These are phyloP conservation scores for Trypanosoma congolense DNA, from an alignment of 208 protist species.

Conservation along the genomic window DNA sequence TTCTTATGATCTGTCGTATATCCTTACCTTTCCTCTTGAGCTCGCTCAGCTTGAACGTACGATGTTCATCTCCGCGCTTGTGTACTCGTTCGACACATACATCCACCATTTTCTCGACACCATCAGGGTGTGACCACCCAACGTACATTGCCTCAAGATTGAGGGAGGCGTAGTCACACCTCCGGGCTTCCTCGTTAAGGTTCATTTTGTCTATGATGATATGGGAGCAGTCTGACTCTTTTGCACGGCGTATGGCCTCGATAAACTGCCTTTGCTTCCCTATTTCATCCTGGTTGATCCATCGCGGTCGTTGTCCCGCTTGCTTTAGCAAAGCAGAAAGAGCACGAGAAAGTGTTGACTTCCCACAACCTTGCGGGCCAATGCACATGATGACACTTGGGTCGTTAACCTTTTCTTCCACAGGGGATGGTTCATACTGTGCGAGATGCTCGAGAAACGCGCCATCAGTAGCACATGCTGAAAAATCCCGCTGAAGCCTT, in stretches of 20 bases:
- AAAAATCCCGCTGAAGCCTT: constrained; percentile 43
- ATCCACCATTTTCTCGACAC: constrained; percentile 35
- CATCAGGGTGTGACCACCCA: constrained; percentile 43
- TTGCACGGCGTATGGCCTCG: constrained; percentile 33
- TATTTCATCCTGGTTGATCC: constrained; percentile 85
- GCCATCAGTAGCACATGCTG: constrained; percentile 7
- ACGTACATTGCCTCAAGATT: constrained; percentile 30
- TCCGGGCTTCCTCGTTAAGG: constrained; percentile 42
- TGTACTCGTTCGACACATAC: constrained; percentile 57
- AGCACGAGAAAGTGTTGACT: constrained; percentile 69
- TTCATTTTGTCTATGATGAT: constrained; percentile 86
- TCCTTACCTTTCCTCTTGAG: constrained; percentile 5
- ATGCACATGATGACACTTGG: constrained; percentile 57
- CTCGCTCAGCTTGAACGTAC: constrained; percentile 29
- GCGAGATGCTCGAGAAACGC: constrained; percentile 1
- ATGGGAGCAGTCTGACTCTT: constrained; percentile 46
- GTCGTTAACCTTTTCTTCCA: background rate
- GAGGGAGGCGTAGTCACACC: constrained; percentile 35
- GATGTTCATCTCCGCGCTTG: constrained; percentile 50
- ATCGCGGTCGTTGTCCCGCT: constrained; percentile 41
- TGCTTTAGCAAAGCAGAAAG: constrained; percentile 57
- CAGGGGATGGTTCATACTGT: constrained; percentile 6
- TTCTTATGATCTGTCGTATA: constrained; percentile 42
- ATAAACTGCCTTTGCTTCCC: constrained; percentile 46
- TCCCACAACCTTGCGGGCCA: constrained; percentile 80